A percentile compares a stretch with the other conserved stretches of the same genome.
phyloP scores from a whole-genome alignment of 139 green algal genomes.

The Spirogloea muscicola region DNA sequence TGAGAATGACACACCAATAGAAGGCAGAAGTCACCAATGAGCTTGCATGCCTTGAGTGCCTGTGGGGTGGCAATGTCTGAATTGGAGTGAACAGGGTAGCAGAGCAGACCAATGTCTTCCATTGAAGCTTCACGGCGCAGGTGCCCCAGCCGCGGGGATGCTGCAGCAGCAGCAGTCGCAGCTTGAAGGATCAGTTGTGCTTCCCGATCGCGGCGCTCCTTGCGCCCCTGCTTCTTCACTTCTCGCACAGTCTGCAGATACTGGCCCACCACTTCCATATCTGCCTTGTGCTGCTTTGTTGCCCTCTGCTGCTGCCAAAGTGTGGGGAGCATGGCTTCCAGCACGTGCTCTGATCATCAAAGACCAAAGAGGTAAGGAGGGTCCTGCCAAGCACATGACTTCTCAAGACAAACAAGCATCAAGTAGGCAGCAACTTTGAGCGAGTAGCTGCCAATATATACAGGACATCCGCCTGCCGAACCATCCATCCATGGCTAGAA shows the following conservation, averaged over 20 bases:
- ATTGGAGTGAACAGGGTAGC: neutral
- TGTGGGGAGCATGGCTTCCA: too few species aligned
- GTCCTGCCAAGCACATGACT: too few species aligned
- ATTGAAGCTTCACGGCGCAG: neutral
- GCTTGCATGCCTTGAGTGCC: neutral
- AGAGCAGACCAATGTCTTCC: neutral
- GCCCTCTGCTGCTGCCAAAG: slow-evolving; percentile 3
- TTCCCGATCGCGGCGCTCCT: slow-evolving; percentile 39
- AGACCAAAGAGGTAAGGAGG: too few species aligned
- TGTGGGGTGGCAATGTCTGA: neutral
- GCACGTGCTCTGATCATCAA: too few species aligned
- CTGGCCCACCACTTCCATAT: slow-evolving; percentile 1
- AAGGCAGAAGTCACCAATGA: neutral
- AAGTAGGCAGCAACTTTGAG: too few species aligned
- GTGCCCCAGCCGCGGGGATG: slow-evolving; percentile 29
- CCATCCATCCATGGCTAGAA: too few species aligned
- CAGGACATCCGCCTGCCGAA: too few species aligned
- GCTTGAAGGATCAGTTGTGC: slow-evolving; percentile 26
- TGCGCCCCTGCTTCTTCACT: slow-evolving; percentile 27
- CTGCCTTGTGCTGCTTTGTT: neutral
- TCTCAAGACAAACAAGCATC: too few species aligned
- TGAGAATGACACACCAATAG: neutral
- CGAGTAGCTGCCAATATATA: too few species aligned
- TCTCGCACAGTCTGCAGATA: slow-evolving; percentile 24
- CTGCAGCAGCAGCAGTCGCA: slow-evolving; percentile 36